phyloP scores from a whole-genome alignment of 768 basidiomycete genomes.

The Russula sp. region DNA sequence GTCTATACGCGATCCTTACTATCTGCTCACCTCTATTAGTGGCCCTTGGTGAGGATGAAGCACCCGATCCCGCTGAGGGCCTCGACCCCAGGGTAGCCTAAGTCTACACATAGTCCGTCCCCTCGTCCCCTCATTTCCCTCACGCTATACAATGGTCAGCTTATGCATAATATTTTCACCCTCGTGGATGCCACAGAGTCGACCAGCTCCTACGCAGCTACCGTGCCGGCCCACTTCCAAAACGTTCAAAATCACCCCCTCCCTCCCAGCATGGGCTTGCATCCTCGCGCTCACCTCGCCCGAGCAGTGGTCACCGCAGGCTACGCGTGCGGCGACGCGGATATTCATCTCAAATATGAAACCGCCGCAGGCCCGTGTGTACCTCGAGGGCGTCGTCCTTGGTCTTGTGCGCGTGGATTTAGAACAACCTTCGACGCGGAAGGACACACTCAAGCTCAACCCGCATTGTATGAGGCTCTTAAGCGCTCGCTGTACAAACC shows the following conservation, averaged over 20 bases:
- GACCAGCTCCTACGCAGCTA: conserved; percentile 83
- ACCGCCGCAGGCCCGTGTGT: conserved; percentile 89
- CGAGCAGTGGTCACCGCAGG: conserved; percentile 93
- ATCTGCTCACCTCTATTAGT: conserved; percentile 38
- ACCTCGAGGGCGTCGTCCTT: conserved; percentile 85
- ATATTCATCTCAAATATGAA: conserved; percentile 98
- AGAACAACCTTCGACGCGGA: conserved; percentile 38
- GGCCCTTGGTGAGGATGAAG: conserved; percentile 46
- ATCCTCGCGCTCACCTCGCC: conserved; percentile 91
- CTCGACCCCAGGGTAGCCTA: conserved; percentile 91
- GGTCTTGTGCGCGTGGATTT: conserved; percentile 91
- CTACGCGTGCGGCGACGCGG: conserved; percentile 88
- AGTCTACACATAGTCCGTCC: conserved; percentile 81
- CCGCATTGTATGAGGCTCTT: conserved; percentile 91
- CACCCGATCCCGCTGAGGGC: conserved; percentile 76
- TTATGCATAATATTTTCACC: background rate
- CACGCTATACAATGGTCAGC: background rate
- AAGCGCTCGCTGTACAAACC: conserved; percentile 94
- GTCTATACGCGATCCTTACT: conserved; percentile 11
- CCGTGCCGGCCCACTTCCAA: conserved; percentile 91
- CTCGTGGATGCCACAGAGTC: conserved; percentile 50
- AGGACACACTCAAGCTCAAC: conserved; percentile 76
- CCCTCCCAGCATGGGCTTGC: conserved; percentile 93
- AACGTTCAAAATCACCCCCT: conserved; percentile 98
- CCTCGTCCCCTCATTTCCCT: background rate